Base-by-base conservation (phyloP, 495 filamentous ascomycete species). In the Tuber indicum region DNA sequence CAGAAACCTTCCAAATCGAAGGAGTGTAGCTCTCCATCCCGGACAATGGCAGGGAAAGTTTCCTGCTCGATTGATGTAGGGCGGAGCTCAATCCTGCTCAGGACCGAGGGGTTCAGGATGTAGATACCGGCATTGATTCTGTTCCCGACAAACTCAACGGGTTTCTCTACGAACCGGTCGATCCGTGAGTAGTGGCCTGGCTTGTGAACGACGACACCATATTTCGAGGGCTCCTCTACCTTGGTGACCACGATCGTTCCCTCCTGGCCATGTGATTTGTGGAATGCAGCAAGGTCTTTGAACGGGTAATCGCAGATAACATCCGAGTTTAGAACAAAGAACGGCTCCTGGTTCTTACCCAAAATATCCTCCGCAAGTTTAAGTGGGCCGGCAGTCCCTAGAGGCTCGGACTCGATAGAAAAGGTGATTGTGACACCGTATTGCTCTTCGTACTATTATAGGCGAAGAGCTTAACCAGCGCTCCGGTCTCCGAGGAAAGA, bases 1-100 rank as follows among this genome's bases (percentile, higher is more conserved):
- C 96, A 99, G 88, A 97, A 99, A 79, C 96, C 94, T 79, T 99
- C 96, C 52, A 99, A 89, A 85, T 99, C 96, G 84, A 97, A 98
- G 3, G 94, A 98, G 89, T 99, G 96, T 71, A 99, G 87, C 85
- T 97, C 90, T 74, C 94, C 93, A 84, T 98, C 96, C 82, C 88
- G 90, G 85, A 91, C 91, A 82, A 99, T 96, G 77, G 93, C 92
- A 66, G 96, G 96, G 92, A 99, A 99, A 42, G 94, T 99, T 87
- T 99, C 96, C 86, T 98, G 96, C 86, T 99, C 96, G 85, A 99
- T 99, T n/a, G 94, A 97, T 49, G 96, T 99, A 45, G 96, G 96
- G 72, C 96, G 93, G 78, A 98, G 90, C 84, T 98, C 96, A 83
- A 99, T 98, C 81, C 96, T 92, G 45, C 90, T 86, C 70, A 99